A percentile compares a stretch with the other conserved stretches of the same genome.
Conservation (phyloP, 495 filamentous ascomycete genomes). For the Neurospora sp. region DNA sequence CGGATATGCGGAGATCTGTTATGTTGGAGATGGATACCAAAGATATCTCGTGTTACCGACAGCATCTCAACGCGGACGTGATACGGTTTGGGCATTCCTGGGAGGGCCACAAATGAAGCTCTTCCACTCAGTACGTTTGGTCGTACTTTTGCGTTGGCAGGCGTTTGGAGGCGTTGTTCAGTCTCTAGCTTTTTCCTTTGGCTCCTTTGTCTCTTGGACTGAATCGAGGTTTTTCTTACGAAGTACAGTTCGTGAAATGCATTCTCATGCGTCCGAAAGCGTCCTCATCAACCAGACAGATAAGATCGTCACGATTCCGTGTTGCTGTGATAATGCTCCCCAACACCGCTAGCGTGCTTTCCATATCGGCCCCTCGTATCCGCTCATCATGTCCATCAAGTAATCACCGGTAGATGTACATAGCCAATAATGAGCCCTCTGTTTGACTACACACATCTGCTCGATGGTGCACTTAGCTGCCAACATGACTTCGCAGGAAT, state of each 20-base stretch:
- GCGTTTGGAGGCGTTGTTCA: neutral
- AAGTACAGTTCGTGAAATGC: neutral
- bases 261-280: neutral
- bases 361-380: neutral
- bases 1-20: neutral
- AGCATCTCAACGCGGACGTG: neutral
- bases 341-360: neutral
- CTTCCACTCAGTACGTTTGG: neutral
- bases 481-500: neutral
- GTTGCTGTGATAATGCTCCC: neutral
- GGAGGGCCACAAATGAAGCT: neutral
- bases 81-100: neutral
- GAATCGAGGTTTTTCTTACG: neutral
- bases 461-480: neutral
- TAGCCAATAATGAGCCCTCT: neutral
- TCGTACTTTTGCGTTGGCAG: neutral
- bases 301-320: neutral
- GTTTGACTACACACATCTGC: neutral
- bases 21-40: neutral
- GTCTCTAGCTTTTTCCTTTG: neutral
- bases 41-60: neutral
- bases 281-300: neutral
- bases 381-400: neutral
- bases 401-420: neutral
- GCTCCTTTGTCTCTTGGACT: neutral